A percentile compares a stretch with the other conserved stretches of the same genome.
phyloP scores from a whole-genome alignment of 2,329 filamentous ascomycete genomes.

The Pseudogymnoascus sp. region DNA sequence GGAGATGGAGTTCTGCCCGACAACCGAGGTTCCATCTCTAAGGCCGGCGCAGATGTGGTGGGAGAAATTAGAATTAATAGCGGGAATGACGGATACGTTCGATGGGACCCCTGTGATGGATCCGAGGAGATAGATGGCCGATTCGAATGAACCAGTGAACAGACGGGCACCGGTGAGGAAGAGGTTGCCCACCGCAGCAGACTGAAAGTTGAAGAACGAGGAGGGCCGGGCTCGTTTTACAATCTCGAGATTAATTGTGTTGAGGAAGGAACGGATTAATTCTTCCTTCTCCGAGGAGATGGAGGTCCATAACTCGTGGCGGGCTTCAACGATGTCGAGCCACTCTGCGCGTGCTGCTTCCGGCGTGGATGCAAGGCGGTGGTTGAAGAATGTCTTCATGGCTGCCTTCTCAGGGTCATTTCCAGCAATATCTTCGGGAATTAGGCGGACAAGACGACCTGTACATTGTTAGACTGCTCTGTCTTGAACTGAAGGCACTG shows the following conservation, averaged over 20 bases:
- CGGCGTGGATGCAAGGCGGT: constrained; percentile 61
- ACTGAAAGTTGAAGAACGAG: constrained; percentile 69
- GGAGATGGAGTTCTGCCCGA: constrained; percentile 87
- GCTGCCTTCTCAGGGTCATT: constrained; percentile 59
- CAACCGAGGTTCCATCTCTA: constrained; percentile 66
- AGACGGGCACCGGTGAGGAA: constrained; percentile 79
- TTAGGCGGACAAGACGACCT: constrained; percentile 85
- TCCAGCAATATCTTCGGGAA: constrained; percentile 51
- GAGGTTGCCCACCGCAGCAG: constrained; percentile 68
- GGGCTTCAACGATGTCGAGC: constrained; percentile 80
- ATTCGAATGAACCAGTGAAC: constrained; percentile 88
- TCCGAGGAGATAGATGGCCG: constrained; percentile 80
- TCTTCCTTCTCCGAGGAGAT: constrained; percentile 67
- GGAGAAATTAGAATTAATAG: constrained; percentile 90
- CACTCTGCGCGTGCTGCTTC: constrained; percentile 64
- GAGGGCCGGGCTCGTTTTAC: constrained; percentile 65
- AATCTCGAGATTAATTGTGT: constrained; percentile 68
- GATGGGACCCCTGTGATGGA: constrained; percentile 78
- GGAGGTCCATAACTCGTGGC: constrained; percentile 64
- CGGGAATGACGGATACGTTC: constrained; percentile 71
- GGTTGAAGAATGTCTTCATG: constrained; percentile 78
- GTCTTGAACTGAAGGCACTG: neutral
- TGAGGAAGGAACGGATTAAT: constrained; percentile 68
- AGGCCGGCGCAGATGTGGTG: constrained; percentile 87
- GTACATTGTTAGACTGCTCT: neutral